Evolutionary conservation across 1,284 basidiomycete species (phyloP).

Genomic region (Abortiporus biennis): DNA sequence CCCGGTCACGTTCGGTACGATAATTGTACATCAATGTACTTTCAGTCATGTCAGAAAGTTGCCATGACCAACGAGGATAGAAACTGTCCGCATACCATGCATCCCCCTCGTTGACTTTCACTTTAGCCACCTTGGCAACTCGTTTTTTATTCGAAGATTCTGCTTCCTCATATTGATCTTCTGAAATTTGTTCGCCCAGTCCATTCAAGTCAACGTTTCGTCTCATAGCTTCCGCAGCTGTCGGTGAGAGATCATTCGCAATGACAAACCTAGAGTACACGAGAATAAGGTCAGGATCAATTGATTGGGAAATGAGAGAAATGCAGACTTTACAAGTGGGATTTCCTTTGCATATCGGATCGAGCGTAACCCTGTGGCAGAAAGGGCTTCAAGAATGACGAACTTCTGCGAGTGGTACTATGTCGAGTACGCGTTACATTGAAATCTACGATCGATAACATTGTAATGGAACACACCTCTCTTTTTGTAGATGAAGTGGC

Average conservation of each 20-base stretch:
- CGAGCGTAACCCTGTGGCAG: conserved; percentile 91
- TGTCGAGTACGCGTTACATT: too few species aligned
- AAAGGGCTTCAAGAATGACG: conserved; percentile 90
- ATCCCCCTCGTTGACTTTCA: conserved; percentile 85
- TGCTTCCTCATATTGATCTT: conserved; percentile 8
- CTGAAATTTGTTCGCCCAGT: conserved; percentile 39
- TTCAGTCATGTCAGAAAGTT: not conserved
- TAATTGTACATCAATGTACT: conserved; percentile 92
- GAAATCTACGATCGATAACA: too few species aligned
- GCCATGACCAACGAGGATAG: not conserved
- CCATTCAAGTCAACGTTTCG: conserved; percentile 89
- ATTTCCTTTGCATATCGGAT: conserved; percentile 99
- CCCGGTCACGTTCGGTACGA: conserved; percentile 65
- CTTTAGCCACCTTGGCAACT: conserved; percentile 38
- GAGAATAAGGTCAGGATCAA: not conserved
- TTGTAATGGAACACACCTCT: too few species aligned
- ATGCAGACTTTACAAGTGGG: conserved; percentile 73
- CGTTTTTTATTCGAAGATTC: conserved; percentile 10
- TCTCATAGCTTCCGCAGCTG: conserved; percentile 84
- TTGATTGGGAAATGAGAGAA: conserved; percentile 2
- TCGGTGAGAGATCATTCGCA: conserved; percentile 88
- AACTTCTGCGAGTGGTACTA: conserved; percentile 62
- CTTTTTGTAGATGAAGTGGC: too few species aligned
- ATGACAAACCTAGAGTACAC: conserved; percentile 65
- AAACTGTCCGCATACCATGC: conserved; percentile 79